phyloP scores from a whole-genome alignment of 164 flowering plant genomes.

The Chimonanthus salicifolius region DNA sequence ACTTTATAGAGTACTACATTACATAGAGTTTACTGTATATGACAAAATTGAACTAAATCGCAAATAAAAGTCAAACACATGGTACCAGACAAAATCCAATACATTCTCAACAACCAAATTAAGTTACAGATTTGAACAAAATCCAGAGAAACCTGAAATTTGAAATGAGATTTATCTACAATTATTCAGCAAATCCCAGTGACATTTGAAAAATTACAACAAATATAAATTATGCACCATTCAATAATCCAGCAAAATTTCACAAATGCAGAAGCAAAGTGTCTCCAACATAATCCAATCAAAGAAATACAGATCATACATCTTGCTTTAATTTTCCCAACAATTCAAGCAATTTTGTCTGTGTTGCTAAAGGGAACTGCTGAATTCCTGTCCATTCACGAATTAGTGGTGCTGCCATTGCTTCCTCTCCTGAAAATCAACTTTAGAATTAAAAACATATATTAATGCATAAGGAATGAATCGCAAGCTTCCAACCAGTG shows the following conservation, averaged over 20 bases:
- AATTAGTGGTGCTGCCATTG: conserved; percentile 47
- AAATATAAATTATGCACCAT: too few species aligned
- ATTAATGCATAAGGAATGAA: neutral
- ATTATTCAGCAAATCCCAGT: too few species aligned
- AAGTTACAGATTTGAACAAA: neutral
- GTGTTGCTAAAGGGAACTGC: conserved; percentile 82
- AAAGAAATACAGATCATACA: conserved; percentile 29
- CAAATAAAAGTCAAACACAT: too few species aligned
- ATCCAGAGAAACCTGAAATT: neutral
- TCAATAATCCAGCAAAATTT: neutral
- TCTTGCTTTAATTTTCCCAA: conserved; percentile 76
- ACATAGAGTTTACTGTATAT: too few species aligned
- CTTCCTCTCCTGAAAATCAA: neutral
- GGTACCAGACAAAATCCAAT: too few species aligned
- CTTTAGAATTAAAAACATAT: too few species aligned
- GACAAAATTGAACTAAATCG: too few species aligned
- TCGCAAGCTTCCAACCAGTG: neutral
- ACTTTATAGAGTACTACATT: too few species aligned
- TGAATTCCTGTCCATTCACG: conserved; percentile 90
- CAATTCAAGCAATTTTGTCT: conserved; percentile 60
- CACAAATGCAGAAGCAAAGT: neutral
- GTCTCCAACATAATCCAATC: neutral
- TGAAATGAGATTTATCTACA: too few species aligned
- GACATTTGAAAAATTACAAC: too few species aligned
- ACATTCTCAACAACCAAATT: neutral